Conservation (phyloP, 805 yeast genomes). For the Saccharomycodes ludwigii region DNA sequence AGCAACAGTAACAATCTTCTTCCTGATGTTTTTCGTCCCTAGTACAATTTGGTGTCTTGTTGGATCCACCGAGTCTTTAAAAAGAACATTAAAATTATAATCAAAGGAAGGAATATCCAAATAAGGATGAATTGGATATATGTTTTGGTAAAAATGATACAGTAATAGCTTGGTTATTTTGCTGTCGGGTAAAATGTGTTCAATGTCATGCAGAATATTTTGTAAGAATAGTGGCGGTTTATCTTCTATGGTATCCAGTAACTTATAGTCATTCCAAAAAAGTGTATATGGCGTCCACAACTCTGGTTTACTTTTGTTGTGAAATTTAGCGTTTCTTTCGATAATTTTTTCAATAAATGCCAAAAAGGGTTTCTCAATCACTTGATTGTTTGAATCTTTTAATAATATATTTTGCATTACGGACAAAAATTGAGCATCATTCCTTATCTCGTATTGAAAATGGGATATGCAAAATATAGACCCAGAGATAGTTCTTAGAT, state of each 20-base stretch:
- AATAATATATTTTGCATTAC: not conserved
- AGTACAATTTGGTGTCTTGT: conserved; percentile 13
- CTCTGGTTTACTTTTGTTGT: not conserved
- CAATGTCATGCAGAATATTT: conserved; percentile 14
- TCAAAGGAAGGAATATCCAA: conserved; percentile 19
- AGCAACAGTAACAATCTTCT: conserved; percentile 18
- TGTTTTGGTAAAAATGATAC: conserved; percentile 16
- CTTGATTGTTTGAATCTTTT: not conserved
- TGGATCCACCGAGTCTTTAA: conserved; percentile 11
- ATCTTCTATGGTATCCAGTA: not conserved
- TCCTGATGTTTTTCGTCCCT: conserved; percentile 17
- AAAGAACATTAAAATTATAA: conserved; percentile 14
- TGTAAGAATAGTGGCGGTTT: conserved; percentile 7
- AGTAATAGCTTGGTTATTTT: conserved; percentile 17
- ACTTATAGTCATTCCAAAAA: conserved; percentile 1
- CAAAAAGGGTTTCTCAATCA: not conserved
- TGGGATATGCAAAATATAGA: not conserved
- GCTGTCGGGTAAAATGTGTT: conserved; percentile 17
- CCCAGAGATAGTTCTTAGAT: not conserved
- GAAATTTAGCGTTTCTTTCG: not conserved
- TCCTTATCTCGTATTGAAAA: not conserved
- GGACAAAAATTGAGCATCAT: not conserved
- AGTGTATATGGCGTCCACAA: not conserved
- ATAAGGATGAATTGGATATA: conserved; percentile 20
- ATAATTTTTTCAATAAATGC: not conserved